Percentiles rank a stretch among this genome's conserved stretches.
These are phyloP conservation scores for Alnus glutinosa DNA, from an alignment of 306 rosid species.

Conservation along the genomic window DNA sequence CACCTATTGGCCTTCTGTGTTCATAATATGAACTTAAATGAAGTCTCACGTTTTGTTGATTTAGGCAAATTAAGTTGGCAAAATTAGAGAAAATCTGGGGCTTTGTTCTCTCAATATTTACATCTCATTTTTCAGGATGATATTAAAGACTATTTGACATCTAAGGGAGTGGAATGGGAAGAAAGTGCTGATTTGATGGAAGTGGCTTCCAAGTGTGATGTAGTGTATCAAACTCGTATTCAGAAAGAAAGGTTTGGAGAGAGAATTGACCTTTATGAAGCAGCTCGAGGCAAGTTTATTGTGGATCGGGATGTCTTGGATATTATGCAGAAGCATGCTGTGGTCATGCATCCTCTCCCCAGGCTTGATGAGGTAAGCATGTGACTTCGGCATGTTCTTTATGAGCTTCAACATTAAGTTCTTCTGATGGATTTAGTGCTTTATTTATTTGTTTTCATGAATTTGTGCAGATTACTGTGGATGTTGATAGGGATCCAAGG, in stretches of 20 bases:
- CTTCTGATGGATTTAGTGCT: not conserved
- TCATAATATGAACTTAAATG: not conserved
- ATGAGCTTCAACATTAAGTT: slow-evolving; percentile 4
- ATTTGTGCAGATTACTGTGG: slow-evolving; percentile 64
- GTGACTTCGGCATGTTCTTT: slow-evolving; percentile 2
- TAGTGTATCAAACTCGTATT: slow-evolving; percentile 90
- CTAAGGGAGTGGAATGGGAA: slow-evolving; percentile 75
- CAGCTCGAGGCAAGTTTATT: slow-evolving; percentile 87
- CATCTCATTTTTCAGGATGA: slow-evolving; percentile 59
- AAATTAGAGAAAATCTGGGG: not conserved
- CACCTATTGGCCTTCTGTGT: not conserved
- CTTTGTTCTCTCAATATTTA: not conserved
- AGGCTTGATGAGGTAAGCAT: slow-evolving; percentile 79
- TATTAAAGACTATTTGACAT: slow-evolving; percentile 72
- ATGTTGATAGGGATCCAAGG: slow-evolving; percentile 71
- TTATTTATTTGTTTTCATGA: not conserved
- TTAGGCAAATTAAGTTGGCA: not conserved
- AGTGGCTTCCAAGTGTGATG: slow-evolving; percentile 80
- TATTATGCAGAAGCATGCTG: slow-evolving; percentile 74
- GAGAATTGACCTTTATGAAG: slow-evolving; percentile 72
- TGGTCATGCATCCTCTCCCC: slow-evolving; percentile 94
- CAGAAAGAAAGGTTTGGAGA: slow-evolving; percentile 83
- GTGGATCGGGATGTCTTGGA: slow-evolving; percentile 59
- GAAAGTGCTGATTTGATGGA: slow-evolving; percentile 80
- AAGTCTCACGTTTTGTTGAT: not conserved